phyloP scores from a whole-genome alignment of 441 rosid species.

The Erysimum cheiri region DNA sequence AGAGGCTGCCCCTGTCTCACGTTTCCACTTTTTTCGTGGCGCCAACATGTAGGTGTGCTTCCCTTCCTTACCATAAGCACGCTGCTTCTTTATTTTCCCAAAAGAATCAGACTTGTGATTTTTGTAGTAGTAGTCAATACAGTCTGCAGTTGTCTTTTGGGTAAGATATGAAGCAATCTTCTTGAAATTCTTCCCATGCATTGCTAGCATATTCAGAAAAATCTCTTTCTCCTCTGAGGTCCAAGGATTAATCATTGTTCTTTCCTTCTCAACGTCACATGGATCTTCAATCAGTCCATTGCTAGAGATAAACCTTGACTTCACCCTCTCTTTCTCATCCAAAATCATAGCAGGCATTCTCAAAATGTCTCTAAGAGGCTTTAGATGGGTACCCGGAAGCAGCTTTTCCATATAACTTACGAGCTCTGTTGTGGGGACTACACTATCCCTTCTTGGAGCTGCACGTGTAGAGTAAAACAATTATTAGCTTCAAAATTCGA shows the following conservation, averaged over 20 bases:
- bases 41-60: conserved; percentile 71
- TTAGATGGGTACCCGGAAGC: conserved; percentile 55
- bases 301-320: conserved; percentile 68
- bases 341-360: conserved; percentile 89
- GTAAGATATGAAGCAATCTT: conserved; percentile 88
- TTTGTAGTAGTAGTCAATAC: conserved; percentile 96
- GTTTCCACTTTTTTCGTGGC: conserved; percentile 75
- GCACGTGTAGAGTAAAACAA: conserved; percentile 34
- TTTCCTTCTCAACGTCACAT: conserved; percentile 85
- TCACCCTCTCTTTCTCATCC: conserved; percentile 77
- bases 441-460: conserved; percentile 67
- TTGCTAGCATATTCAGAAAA: conserved; percentile 79
- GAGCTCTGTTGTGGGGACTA: conserved; percentile 57
- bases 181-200: conserved; percentile 84
- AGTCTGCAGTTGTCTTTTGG: conserved; percentile 96
- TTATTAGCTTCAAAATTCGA: conserved; percentile 18
- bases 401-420: conserved; percentile 64
- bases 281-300: conserved; percentile 98
- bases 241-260: conserved; percentile 91
- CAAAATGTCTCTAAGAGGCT: conserved; percentile 63
- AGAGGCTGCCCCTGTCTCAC: conserved; percentile 74
- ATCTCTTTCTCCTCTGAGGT: conserved; percentile 75
- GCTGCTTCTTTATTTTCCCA: conserved; percentile 83
- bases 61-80: conserved; percentile 55
- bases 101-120: conserved; percentile 95